These are phyloP conservation scores for Phytophthora pistaciae DNA, from an alignment of 352 stramenopile genomes.

Conservation along the genomic window DNA sequence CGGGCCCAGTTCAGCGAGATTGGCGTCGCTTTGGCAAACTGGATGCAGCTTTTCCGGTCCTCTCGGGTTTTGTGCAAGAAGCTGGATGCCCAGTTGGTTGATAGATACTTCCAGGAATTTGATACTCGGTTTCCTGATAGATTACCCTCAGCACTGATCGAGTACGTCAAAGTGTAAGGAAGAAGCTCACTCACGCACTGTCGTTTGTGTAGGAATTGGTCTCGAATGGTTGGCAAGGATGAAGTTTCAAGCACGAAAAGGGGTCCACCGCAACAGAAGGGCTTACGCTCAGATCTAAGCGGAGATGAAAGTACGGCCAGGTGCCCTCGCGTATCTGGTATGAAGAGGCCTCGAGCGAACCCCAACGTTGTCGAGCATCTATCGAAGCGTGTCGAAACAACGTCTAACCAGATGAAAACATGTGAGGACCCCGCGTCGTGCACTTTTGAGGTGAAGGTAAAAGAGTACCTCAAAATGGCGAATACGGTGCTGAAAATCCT, in stretches of 20 bases:
- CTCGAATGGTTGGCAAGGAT: not conserved
- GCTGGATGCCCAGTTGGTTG: conserved; percentile 9
- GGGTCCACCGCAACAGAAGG: not conserved
- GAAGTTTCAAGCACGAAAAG: not conserved
- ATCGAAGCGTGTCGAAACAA: not conserved
- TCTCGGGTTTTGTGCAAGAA: conserved; percentile 1
- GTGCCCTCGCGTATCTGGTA: not conserved
- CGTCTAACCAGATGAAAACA: not conserved
- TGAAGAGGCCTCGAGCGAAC: not conserved
- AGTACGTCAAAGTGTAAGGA: not conserved
- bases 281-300: not conserved
- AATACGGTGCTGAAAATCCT: not conserved
- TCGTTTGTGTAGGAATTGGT: not conserved
- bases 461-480: not conserved
- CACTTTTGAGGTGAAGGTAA: not conserved
- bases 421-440: not conserved
- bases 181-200: not conserved
- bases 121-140: conserved; percentile 8
- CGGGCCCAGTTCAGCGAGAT: not conserved
- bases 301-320: not conserved
- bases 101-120: conserved; percentile 6
- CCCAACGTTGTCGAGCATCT: not conserved
- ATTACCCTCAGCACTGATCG: not conserved
- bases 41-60: conserved; percentile 8
- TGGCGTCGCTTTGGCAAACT: not conserved